Base-by-base conservation (phyloP, 352 stramenopile species). In the Phytophthora crassamura region DNA sequence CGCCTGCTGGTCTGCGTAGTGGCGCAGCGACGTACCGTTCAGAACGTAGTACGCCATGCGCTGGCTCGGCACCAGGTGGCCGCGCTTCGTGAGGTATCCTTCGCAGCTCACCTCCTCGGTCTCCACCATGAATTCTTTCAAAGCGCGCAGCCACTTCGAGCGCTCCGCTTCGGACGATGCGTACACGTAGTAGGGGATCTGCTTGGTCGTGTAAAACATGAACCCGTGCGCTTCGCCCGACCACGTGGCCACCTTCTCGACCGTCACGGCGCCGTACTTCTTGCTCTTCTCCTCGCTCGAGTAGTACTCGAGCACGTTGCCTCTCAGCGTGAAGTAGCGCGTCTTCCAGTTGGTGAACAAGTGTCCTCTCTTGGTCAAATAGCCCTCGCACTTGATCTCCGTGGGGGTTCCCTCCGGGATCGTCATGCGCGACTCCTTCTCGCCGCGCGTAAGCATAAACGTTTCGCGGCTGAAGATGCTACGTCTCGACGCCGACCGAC, bases 281-380 rank as follows among this genome's bases (percentile, higher is more conserved):
- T 95, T 95, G 34, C 67, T 75, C 69, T 95, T 96, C 56, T 93
- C 86, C 63, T 95, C 88, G 38, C 82, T 78, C 2, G 85, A 79
- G 41, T 93, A 96, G 60, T 96, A 96, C 57, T 94, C 88, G 43
- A 96, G 69, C 47, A 93, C 80, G 32, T 94, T 90, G 9, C 84
- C 82, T 18, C 86, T 78, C 39, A 96, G 65, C 33, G 91, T 90
- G 63, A 96, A 96, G 73, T 94, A 96, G 20, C 89, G 84, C 58
- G 88, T 96, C 72, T 95, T 96, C 89, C 89, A 96, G 71, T 93
- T 96, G 25, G 87, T 96, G 47, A 95, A 94, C 67, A 95, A 77
- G 69, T 96, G 89, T 30, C 89, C 89, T 49, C 87, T 79, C 72
- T 96, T 96, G 12, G 87, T 95, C 15, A 96, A 56, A 45, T 92